Evolutionary conservation across 805 yeast species (phyloP).

Genomic region (Wickerhamiella kurtzmanii): DNA sequence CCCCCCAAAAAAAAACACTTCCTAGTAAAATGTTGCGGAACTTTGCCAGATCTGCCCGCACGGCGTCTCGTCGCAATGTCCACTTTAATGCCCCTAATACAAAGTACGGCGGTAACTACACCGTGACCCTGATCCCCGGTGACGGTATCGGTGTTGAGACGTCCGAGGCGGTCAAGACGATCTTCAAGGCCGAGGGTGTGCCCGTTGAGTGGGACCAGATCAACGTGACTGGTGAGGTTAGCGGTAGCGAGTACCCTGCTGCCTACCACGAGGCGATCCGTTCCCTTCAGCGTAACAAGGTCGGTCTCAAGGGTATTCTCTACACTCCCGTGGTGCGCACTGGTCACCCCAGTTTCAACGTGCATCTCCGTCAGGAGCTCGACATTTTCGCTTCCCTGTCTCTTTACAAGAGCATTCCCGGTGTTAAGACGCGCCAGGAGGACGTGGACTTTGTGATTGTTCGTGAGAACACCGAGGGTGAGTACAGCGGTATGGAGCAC

Average conservation of each 20-base stretch:
- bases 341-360: conserved; percentile 77
- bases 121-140: conserved; percentile 89
- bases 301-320: conserved; percentile 92
- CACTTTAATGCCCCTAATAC: conserved; percentile 14
- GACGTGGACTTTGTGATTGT: conserved; percentile 78
- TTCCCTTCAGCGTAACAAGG: conserved; percentile 88
- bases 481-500: conserved; percentile 98
- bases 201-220: conserved; percentile 86
- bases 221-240: conserved; percentile 43
- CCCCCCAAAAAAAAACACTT: neutral
- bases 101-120: conserved; percentile 76
- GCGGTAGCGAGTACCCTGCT: conserved; percentile 31
- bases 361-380: conserved; percentile 89
- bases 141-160: conserved; percentile 97
- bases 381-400: conserved; percentile 93
- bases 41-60: neutral
- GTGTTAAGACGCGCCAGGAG: conserved; percentile 78
- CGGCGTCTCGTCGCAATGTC: conserved; percentile 5
- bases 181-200: conserved; percentile 72
- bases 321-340: conserved; percentile 76
- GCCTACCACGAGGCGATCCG: conserved; percentile 74
- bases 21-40: neutral
- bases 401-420: conserved; percentile 86
- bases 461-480: conserved; percentile 99
- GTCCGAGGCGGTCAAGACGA: conserved; percentile 81